Evolutionary conservation across 2,329 filamentous ascomycete species (phyloP).

Genomic region (Diaporthe sp.): DNA sequence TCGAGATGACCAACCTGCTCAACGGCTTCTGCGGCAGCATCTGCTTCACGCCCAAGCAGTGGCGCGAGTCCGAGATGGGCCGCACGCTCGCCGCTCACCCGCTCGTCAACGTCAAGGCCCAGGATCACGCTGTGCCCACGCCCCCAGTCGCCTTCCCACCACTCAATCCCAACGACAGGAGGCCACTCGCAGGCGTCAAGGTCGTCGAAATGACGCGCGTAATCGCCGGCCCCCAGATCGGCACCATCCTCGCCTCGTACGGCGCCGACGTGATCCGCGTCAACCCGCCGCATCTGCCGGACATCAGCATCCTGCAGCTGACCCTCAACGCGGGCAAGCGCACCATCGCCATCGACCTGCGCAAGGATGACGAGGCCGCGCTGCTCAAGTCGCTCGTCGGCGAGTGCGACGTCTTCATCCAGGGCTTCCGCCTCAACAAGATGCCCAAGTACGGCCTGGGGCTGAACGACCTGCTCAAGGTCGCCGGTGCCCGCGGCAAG

Average conservation of each 20-base stretch:
- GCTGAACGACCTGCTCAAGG: constrained; percentile 53
- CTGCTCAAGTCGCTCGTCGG: constrained; percentile 51
- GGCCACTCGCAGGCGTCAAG: constrained; percentile 59
- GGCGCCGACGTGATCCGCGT: constrained; percentile 62
- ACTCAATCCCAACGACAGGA: constrained; percentile 45
- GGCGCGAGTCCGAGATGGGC: constrained; percentile 58
- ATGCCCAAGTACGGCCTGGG: constrained; percentile 58
- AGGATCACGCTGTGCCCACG: constrained; percentile 50
- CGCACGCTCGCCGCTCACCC: constrained; percentile 55
- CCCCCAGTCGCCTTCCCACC: constrained; percentile 50
- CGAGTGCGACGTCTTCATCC: constrained; percentile 66
- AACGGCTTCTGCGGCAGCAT: constrained; percentile 58
- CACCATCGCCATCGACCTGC: constrained; percentile 60
- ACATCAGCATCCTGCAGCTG: constrained; percentile 55
- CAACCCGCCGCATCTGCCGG: constrained; percentile 56
- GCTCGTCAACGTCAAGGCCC: constrained; percentile 54
- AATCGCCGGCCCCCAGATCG: constrained; percentile 61
- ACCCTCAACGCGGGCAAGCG: constrained; percentile 62
- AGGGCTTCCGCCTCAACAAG: constrained; percentile 62
- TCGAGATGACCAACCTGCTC: constrained; percentile 55
- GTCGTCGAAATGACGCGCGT: constrained; percentile 64
- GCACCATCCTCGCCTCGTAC: constrained; percentile 55
- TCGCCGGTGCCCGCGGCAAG: constrained; percentile 54
- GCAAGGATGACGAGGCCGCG: constrained; percentile 6
- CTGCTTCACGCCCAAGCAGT: constrained; percentile 57